Conservation (phyloP, 306 rosid species). For the Arachis hypogaea region DNA sequence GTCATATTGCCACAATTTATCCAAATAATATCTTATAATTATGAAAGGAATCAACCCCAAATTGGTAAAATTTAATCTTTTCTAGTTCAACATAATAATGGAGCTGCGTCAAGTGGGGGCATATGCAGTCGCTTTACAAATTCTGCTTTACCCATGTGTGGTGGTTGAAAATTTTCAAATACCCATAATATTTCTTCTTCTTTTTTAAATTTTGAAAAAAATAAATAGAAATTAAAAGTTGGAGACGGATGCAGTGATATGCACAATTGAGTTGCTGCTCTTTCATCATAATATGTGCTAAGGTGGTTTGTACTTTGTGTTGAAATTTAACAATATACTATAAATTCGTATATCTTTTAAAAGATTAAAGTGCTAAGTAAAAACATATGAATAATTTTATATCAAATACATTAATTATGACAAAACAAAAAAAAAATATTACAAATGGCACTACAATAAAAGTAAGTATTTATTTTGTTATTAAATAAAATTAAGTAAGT, state of each 20-base stretch:
- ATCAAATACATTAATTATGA: too few species aligned
- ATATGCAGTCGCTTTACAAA: slow-evolving; percentile 38
- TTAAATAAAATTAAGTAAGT: too few species aligned
- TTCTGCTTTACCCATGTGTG: slow-evolving; percentile 40
- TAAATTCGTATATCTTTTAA: too few species aligned
- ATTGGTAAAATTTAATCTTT: slow-evolving; percentile 28
- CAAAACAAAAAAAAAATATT: too few species aligned
- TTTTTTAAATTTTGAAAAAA: too few species aligned
- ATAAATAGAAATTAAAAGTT: neutral
- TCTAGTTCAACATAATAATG: slow-evolving; percentile 33
- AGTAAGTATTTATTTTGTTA: too few species aligned
- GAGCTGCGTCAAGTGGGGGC: slow-evolving; percentile 41
- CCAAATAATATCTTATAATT: slow-evolving; percentile 25
- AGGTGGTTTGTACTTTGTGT: too few species aligned
- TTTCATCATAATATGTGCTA: too few species aligned
- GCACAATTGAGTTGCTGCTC: neutral
- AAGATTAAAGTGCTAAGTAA: too few species aligned
- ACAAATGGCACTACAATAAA: too few species aligned
- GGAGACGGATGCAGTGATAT: neutral
- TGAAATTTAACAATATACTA: too few species aligned
- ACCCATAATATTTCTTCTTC: neutral
- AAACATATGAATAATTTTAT: too few species aligned
- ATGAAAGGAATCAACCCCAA: slow-evolving; percentile 16
- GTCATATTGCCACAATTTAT: slow-evolving; percentile 13
- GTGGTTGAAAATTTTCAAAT: slow-evolving; percentile 39